Conservation (phyloP, 140 eudicot genomes). For the Ambrosia hybrid region DNA sequence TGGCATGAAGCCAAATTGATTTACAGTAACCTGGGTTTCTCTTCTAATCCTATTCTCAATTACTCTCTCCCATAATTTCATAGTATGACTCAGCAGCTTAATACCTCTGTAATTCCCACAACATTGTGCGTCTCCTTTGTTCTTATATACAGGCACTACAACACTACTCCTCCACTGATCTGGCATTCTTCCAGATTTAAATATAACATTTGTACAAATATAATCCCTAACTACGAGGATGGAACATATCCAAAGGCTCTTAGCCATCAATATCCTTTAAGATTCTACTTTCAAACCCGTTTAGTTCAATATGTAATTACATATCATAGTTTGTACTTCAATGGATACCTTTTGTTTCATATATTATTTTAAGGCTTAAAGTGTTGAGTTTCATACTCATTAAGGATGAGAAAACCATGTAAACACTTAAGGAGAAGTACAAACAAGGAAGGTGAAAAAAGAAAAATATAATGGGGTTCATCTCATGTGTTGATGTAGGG, state of each 20-base stretch:
- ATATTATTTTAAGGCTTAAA: background rate
- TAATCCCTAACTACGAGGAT: background rate
- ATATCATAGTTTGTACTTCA: background rate
- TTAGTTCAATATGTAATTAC: no score
- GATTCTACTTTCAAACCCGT: background rate
- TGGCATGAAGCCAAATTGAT: no score
- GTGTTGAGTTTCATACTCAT: conserved; percentile 3
- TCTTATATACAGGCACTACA: no score
- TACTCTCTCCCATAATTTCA: no score
- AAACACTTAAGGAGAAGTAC: conserved; percentile 18
- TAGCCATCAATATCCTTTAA: background rate
- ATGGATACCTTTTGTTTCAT: conserved; percentile 1
- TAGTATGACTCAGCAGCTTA: no score
- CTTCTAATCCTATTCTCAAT: no score
- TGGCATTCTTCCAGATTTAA: no score
- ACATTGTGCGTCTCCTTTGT: no score
- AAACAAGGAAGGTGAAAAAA: background rate
- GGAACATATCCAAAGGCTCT: background rate
- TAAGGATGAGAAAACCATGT: conserved; percentile 10
- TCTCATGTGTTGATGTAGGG: conserved; percentile 15
- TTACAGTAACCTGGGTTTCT: no score
- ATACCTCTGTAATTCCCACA: no score
- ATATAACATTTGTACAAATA: background rate
- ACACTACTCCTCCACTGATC: no score
- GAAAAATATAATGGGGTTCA: conserved; percentile 15